Percentiles rank a stretch among this genome's conserved stretches.
These are phyloP conservation scores for Inonotus hispidus DNA, from an alignment of 1,284 basidiomycete genomes.

Conservation along the genomic window DNA sequence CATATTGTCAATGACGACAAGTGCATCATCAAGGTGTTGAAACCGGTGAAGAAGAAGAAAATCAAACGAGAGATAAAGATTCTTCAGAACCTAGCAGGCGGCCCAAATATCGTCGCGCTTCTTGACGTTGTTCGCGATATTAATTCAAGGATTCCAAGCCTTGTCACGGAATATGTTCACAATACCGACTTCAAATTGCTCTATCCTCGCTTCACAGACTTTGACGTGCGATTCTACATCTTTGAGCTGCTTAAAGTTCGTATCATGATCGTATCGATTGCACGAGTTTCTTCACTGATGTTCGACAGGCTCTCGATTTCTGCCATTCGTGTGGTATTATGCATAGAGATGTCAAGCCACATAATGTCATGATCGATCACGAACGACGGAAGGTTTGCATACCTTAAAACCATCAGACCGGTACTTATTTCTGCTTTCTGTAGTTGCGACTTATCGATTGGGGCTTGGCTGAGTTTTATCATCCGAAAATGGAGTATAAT, in stretches of 20 bases:
- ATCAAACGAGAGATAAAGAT: conserved; percentile 94
- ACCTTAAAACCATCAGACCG: not conserved
- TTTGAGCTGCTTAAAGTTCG: conserved; percentile 77
- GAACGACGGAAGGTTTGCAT: conserved; percentile 60
- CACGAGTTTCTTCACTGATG: conserved; percentile 4
- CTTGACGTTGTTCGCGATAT: conserved; percentile 81
- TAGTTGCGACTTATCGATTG: conserved; percentile 85
- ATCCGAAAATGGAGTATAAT: conserved; percentile 82
- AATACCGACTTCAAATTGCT: conserved; percentile 83
- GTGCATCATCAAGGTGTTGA: conserved; percentile 87
- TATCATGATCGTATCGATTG: not conserved
- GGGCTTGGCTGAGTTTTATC: conserved; percentile 92
- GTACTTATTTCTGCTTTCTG: conserved; percentile 12
- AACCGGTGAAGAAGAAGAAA: conserved; percentile 90
- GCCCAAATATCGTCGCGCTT: conserved; percentile 79
- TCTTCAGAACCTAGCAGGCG: conserved; percentile 80
- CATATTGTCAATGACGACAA: conserved; percentile 75
- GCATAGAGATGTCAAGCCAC: conserved; percentile 89
- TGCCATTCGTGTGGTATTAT: conserved; percentile 87
- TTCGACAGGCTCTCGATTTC: conserved; percentile 71
- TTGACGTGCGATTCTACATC: conserved; percentile 82
- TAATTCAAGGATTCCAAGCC: conserved; percentile 72
- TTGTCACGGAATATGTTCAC: conserved; percentile 83
- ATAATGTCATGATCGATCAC: conserved; percentile 90
- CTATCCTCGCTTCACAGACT: conserved; percentile 69